A percentile compares a stretch with the other conserved stretches of the same genome.
Conservation (phyloP, 345 rosid species). For the Microthlaspi erraticum region DNA sequence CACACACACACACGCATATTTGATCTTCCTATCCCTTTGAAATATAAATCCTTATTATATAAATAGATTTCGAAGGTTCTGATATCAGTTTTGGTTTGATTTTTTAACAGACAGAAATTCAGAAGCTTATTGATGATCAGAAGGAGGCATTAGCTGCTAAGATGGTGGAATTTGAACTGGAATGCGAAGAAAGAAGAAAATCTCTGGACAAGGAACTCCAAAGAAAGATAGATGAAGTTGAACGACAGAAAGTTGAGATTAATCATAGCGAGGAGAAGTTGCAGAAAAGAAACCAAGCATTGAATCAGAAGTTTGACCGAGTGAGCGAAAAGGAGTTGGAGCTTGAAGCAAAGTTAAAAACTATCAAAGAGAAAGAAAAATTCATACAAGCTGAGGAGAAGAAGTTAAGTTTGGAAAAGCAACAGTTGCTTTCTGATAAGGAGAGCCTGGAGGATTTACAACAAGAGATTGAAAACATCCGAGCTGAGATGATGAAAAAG, state of each 20-base stretch:
- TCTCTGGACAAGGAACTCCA: slow-evolving; percentile 65
- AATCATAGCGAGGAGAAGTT: slow-evolving; percentile 71
- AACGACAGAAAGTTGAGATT: slow-evolving; percentile 56
- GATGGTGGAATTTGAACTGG: slow-evolving; percentile 62
- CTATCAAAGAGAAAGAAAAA: slow-evolving; percentile 68
- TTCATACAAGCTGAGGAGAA: slow-evolving; percentile 65
- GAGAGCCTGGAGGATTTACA: slow-evolving; percentile 57
- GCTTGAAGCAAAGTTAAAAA: slow-evolving; percentile 65
- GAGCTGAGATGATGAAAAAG: slow-evolving; percentile 61
- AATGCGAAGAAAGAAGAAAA: slow-evolving; percentile 65
- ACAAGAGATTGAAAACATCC: slow-evolving; percentile 65
- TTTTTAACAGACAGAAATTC: slow-evolving; percentile 64
- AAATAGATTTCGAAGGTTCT: slow-evolving; percentile 15
- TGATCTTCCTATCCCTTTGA: background rate
- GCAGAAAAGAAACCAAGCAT: slow-evolving; percentile 65
- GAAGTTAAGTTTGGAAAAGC: slow-evolving; percentile 58
- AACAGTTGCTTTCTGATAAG: slow-evolving; percentile 58
- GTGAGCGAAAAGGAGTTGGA: slow-evolving; percentile 82
- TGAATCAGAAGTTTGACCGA: slow-evolving; percentile 68
- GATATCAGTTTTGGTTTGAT: background rate
- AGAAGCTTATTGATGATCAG: slow-evolving; percentile 69
- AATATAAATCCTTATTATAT: background rate
- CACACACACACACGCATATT: too few relatives aligned
- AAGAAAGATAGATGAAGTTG: slow-evolving; percentile 54
- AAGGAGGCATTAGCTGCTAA: slow-evolving; percentile 57